Evolutionary conservation across 352 stramenopile genomes (phyloP), one percentile per base, ranked within the genome.

Genomic region (Globisporangium barbulae): DNA sequence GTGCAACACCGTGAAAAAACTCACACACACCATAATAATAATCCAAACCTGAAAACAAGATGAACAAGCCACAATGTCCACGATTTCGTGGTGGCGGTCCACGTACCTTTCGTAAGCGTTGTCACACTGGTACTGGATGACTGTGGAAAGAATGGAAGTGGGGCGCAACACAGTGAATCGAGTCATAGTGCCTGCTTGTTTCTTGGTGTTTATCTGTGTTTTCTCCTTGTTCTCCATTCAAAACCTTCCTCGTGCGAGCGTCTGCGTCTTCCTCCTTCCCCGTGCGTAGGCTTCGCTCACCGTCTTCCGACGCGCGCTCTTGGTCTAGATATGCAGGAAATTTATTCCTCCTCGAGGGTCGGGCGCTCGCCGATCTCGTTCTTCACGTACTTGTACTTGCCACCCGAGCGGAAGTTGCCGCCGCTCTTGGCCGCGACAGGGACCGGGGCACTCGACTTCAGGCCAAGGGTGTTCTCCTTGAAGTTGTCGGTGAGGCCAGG

Each of bases 381-480:
- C 61, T 78, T 78, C 56, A 85, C 70, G 67, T 80, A 94, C 71
- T 92, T 94, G 81, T 89, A 91, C 85, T 90, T 91, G 76, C 81
- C 82, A 35, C 67, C 64, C 31, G 65, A 63, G 50, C 70, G 70
- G 72, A 93, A 90, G 25, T 83, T 65, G 39, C 63, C 31, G 28
- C 67, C 35, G 50, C 69, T 59, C 54, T 71, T 64, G 6, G 57
- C 33, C 22, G 58, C 56, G 15, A 54, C 63, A 31, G 62, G 54
- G 1, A 58, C 67, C 2, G 74, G 68, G 13, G 65, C 63, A 15
- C 65, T 56, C 13, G 78, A 56, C 67, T 73, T 78, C 13, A 94
- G 55, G 41, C 85, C 85, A n/a, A 94, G 67, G 56, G 74, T 76
- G 56, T 91, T 81, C 63, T 88, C 67, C 78, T 94, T 94, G 73